phyloP scores from a whole-genome alignment of 805 yeast species.

The Candida railenensis region DNA sequence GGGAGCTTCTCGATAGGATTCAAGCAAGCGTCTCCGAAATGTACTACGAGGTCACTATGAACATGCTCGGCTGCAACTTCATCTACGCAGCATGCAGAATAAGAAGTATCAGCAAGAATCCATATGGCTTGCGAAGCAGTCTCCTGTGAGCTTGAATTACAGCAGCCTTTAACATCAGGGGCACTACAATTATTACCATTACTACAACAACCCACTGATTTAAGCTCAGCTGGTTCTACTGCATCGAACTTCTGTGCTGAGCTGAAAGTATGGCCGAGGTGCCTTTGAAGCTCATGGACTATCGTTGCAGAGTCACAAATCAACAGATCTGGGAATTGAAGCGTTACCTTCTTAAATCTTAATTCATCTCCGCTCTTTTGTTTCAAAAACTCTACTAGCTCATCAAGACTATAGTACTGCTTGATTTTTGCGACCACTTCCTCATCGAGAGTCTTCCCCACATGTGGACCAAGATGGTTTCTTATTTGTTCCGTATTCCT shows the following conservation, averaged over 20 bases:
- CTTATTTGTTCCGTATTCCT: conserved; percentile 15
- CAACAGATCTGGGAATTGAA: conserved; percentile 87
- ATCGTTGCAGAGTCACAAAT: conserved; percentile 78
- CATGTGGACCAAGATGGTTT: conserved; percentile 19
- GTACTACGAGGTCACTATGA: conserved; percentile 77
- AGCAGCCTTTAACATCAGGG: not conserved
- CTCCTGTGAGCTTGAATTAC: not conserved
- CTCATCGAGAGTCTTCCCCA: conserved; percentile 14
- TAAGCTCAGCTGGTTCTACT: not conserved
- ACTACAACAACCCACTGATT: conserved; percentile 7
- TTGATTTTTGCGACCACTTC: conserved; percentile 34
- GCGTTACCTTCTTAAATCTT: conserved; percentile 56
- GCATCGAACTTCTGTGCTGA: conserved; percentile 2
- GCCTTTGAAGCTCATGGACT: conserved; percentile 50
- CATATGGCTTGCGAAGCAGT: conserved; percentile 48
- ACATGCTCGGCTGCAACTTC: conserved; percentile 97
- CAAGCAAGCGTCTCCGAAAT: conserved; percentile 93
- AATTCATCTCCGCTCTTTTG: conserved; percentile 23
- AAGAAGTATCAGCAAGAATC: conserved; percentile 93
- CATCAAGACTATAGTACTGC: conserved; percentile 56
- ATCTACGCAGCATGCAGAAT: conserved; percentile 93
- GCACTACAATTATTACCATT: not conserved
- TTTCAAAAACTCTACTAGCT: conserved; percentile 40
- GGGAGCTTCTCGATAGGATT: conserved; percentile 73
- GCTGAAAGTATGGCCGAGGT: conserved; percentile 15